Conservation (phyloP, 2,329 filamentous ascomycete genomes). For the Aspergillus aculeatus region DNA sequence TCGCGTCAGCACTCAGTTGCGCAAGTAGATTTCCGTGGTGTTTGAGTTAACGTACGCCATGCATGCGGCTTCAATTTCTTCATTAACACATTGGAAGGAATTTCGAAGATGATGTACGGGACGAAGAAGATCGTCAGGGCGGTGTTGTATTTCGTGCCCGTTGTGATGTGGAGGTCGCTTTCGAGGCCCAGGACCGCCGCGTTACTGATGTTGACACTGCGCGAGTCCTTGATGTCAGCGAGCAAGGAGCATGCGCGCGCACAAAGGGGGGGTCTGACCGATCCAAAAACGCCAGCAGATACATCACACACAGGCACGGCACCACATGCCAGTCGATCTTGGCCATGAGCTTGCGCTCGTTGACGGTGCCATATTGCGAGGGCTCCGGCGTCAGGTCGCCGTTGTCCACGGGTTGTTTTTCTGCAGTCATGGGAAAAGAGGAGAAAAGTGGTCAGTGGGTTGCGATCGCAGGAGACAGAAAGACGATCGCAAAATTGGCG, state of each 20-base stretch:
- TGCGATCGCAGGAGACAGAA: not conserved
- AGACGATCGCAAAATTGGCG: not conserved
- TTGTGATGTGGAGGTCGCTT: constrained; percentile 57
- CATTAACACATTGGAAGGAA: constrained; percentile 68
- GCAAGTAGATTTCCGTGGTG: too few species aligned
- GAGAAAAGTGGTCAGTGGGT: not conserved
- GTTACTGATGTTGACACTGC: constrained; percentile 71
- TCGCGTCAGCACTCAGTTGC: not conserved
- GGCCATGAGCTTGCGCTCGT: constrained; percentile 60
- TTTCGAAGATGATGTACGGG: constrained; percentile 63
- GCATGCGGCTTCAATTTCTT: constrained; percentile 65
- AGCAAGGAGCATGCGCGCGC: not conserved
- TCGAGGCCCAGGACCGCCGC: constrained; percentile 65
- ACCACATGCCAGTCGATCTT: constrained; percentile 69
- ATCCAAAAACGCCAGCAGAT: constrained; percentile 64
- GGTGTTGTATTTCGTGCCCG: constrained; percentile 63
- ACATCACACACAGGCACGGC: constrained; percentile 68
- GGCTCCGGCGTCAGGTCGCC: not conserved
- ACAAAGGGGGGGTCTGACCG: constrained; percentile 22
- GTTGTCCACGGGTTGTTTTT: constrained; percentile 6
- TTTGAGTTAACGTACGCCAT: constrained; percentile 51
- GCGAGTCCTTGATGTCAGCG: not conserved
- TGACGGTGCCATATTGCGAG: constrained; percentile 18
- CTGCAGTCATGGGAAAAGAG: not conserved
- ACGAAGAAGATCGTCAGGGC: constrained; percentile 76